A percentile compares a stretch with the other conserved stretches of the same genome.
Conservation (phyloP, 2,329 filamentous ascomycete genomes). For the Seiridium cupressi region DNA sequence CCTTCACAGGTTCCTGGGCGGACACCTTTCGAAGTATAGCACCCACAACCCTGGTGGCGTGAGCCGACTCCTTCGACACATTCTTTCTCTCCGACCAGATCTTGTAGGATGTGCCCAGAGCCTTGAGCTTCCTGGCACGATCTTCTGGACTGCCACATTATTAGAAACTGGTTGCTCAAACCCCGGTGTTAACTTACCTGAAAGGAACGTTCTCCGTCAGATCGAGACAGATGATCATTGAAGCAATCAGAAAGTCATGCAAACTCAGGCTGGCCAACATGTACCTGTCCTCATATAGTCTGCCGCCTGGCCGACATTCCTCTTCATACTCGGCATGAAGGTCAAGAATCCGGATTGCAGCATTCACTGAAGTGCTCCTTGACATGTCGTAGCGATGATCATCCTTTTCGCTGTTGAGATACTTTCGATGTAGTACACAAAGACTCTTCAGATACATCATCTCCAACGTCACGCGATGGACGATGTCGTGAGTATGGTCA, state of each 20-base stretch:
- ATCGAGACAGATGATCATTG: conserved; percentile 58
- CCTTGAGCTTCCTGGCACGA: conserved; percentile 30
- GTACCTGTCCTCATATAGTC: conserved; percentile 50
- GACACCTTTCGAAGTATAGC: conserved; percentile 39
- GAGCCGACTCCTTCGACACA: conserved; percentile 38
- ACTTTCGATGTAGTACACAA: conserved; percentile 49
- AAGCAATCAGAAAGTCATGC: conserved; percentile 57
- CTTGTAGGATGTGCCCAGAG: conserved; percentile 37
- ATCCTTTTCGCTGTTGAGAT: conserved; percentile 37
- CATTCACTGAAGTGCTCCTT: conserved; percentile 37
- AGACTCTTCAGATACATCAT: conserved; percentile 46
- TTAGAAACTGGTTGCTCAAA: conserved; percentile 11
- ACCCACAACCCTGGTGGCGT: conserved; percentile 40
- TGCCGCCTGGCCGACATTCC: conserved; percentile 45
- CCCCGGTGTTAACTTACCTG: conserved; percentile 26
- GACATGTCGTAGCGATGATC: conserved; percentile 37
- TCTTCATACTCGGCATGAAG: conserved; percentile 46
- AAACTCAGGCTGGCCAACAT: conserved; percentile 52
- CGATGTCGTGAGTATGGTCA: conserved; percentile 42
- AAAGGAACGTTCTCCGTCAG: conserved; percentile 37
- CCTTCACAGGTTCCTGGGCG: conserved; percentile 21
- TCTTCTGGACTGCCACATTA: conserved; percentile 21
- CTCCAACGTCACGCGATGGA: conserved; percentile 48
- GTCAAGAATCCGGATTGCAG: conserved; percentile 41
- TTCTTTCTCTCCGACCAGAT: conserved; percentile 40